Percentiles rank a stretch among this genome's conserved stretches.
Evolutionary conservation across 108 stramenopile genomes (phyloP).

Genomic region (Skeletonema costatum): DNA sequence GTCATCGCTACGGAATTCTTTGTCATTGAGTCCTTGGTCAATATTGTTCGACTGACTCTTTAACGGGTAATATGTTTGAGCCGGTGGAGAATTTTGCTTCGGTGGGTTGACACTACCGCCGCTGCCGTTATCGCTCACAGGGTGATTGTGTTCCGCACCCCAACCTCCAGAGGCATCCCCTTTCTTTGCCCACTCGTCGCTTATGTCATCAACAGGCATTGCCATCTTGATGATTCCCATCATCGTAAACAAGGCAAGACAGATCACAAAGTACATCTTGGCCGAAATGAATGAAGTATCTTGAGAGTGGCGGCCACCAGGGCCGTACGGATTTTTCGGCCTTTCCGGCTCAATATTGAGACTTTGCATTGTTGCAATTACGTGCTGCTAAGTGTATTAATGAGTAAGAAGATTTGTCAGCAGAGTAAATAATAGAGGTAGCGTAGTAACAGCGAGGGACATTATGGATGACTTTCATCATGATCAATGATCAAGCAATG

Average conservation of each 20-base stretch:
- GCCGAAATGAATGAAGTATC: conserved; percentile 8
- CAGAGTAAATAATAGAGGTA: background rate
- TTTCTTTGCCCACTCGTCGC: conserved; percentile 8
- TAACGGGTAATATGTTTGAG: background rate
- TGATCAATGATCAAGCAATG: background rate
- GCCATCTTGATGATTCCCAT: conserved; percentile 7
- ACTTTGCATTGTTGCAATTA: conserved; percentile 8
- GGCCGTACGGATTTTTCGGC: conserved; percentile 13
- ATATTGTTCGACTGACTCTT: background rate
- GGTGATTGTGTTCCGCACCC: conserved; percentile 27
- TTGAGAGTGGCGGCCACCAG: background rate
- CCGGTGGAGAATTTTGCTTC: background rate
- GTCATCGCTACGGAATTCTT: conserved; percentile 13
- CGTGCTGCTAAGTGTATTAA: background rate
- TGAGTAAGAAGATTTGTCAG: background rate
- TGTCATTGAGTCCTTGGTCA: background rate
- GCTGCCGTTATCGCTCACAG: background rate
- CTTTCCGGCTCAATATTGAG: conserved; percentile 14
- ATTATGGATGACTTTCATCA: background rate
- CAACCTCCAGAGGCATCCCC: conserved; percentile 40
- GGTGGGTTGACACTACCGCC: background rate
- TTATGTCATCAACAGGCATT: background rate
- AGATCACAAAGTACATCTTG: conserved; percentile 28
- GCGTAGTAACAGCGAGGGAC: background rate
- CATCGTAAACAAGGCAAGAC: conserved; percentile 24